phyloP scores from a whole-genome alignment of 2,329 filamentous ascomycete genomes.

The Penicillium occitanis region DNA sequence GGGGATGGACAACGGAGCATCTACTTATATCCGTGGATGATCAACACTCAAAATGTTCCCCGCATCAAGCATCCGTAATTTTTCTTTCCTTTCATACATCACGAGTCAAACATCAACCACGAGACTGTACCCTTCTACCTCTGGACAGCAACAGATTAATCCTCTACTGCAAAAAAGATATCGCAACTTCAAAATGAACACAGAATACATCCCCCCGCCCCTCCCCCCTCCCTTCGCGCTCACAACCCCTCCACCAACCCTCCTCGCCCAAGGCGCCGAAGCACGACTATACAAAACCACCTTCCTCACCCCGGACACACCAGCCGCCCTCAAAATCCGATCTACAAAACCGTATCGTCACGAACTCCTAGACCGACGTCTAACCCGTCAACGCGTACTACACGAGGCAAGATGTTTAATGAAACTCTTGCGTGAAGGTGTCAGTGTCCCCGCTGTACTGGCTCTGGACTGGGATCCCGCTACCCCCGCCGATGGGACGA shows the following conservation, averaged over 20 bases:
- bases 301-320: constrained; percentile 66
- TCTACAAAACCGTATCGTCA: constrained; percentile 91
- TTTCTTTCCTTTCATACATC: background rate
- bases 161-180: background rate
- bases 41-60: constrained; percentile 2
- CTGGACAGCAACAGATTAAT: too few relatives aligned
- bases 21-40: background rate
- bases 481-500: constrained; percentile 49
- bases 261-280: constrained; percentile 93
- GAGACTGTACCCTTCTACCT: background rate
- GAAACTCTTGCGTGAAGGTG: constrained; percentile 73
- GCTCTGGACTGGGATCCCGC: constrained; percentile 60
- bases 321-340: constrained; percentile 85
- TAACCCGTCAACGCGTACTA: constrained; percentile 83
- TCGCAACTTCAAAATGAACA: background rate
- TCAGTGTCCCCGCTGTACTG: constrained; percentile 79
- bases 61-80: constrained; percentile 14
- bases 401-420: constrained; percentile 84
- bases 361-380: constrained; percentile 78
- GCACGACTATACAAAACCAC: constrained; percentile 86
- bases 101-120: background rate
- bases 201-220: constrained; percentile 28
- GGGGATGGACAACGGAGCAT: background rate
- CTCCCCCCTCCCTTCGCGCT: constrained; percentile 66
- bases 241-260: constrained; percentile 61